Evolutionary conservation across 306 rosid species (phyloP), one percentile per base, ranked within the genome.

Genomic region (Fragaria iinumae): DNA sequence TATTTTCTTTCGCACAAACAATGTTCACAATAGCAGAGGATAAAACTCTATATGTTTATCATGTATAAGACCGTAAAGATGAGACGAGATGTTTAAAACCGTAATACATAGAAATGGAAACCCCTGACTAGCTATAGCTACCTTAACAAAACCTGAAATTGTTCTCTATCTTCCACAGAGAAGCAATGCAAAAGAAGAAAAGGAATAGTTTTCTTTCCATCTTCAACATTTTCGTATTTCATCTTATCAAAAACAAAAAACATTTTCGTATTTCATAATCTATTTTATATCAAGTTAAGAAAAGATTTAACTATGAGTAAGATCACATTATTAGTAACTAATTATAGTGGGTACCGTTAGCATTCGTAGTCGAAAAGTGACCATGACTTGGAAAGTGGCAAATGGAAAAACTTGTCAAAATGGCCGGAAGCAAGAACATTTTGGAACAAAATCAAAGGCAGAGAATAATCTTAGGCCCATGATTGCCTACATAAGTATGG

Each of bases 401-500:
- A 49, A 49, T 73, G 67, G 34, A 77, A 77, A 57, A 43, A n/a
- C 17, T 34, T 43, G 39, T 60, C 13, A 84, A 75, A 75, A 84
- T 86, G 81, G 0, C 83, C 84, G 36, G 73, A 85, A 84, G 81
- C 80, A 80, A 86, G 71, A 48, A 60, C 73, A 73, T 69, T 50
- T 86, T 79, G 43, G 8, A 6, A 80, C 84, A 83, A 85, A 82
- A 68, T 21, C 74, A 20, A 72, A 55, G 76, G 70, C 79, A 17
- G 20, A 52, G 57, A 17, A 18, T 52, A 52, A 52, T 52, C 57
- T 9, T 67, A 83, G 77, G 80, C 63, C 34, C 57, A 82, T 87
- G 81, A 93, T 89, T 77, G 53, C 89, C 89, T 79, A 79, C 72
- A 73, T 77, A 82, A 84, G 78, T 52, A 56, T 77, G 73, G 86